Conservation (phyloP, 495 filamentous ascomycete genomes). For the Penicillium robsamsonii region DNA sequence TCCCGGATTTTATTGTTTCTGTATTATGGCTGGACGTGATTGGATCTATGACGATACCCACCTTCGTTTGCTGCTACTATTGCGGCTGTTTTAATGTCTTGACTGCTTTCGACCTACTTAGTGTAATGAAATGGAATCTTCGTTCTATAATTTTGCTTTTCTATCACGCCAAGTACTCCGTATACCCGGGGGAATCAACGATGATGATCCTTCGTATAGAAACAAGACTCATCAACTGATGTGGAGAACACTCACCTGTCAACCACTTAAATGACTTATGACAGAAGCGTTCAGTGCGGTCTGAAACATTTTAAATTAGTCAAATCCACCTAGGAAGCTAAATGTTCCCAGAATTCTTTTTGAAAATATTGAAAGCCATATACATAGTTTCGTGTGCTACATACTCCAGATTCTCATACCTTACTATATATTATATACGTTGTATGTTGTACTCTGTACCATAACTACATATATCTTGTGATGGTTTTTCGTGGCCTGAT, state of each 20-base stretch:
- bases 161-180: not conserved
- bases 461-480: too few relatives aligned
- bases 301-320: not conserved
- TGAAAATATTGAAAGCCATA: too few relatives aligned
- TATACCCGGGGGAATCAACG: not conserved
- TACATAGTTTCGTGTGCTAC: too few relatives aligned
- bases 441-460: too few relatives aligned
- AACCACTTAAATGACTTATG: not conserved
- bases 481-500: too few relatives aligned
- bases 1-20: conserved; percentile 9
- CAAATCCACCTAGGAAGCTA: not conserved
- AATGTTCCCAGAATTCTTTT: not conserved
- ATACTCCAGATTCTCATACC: too few relatives aligned
- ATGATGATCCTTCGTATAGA: not conserved
- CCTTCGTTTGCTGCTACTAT: conserved; percentile 27
- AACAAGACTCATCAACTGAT: not conserved
- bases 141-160: not conserved
- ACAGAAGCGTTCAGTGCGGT: not conserved
- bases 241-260: not conserved
- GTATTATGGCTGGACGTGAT: conserved; percentile 22
- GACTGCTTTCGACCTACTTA: not conserved
- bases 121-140: not conserved
- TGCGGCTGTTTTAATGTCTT: not conserved
- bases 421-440: too few relatives aligned
- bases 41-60: conserved; percentile 40